Conservation (phyloP, 2,329 filamentous ascomycete species). For the Talaromyces marneffei region DNA sequence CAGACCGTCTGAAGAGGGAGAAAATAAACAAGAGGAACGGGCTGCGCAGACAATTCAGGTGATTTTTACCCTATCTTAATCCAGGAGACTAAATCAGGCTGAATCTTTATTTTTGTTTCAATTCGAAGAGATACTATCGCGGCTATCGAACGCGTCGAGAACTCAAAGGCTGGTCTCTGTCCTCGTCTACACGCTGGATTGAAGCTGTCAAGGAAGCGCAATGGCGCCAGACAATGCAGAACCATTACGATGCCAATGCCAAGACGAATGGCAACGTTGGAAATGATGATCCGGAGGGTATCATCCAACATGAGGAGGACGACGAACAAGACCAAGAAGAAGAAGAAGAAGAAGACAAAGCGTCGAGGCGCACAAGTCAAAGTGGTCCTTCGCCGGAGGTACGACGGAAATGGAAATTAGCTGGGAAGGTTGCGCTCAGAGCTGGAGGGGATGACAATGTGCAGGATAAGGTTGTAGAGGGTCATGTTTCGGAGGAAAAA, state of each 20-base stretch:
- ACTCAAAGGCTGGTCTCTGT: constrained; percentile 13
- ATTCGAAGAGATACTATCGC: constrained; percentile 17
- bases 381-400: constrained; percentile 40
- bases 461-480: constrained; percentile 43
- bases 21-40: neutral
- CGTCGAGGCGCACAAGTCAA: constrained; percentile 7
- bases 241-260: constrained; percentile 24
- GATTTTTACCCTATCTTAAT: neutral
- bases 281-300: neutral
- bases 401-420: constrained; percentile 69
- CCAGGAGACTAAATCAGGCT: too few species aligned
- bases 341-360: neutral
- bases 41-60: constrained; percentile 11
- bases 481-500: constrained; percentile 24
- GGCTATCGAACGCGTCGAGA: constrained; percentile 15
- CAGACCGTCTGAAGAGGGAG: neutral
- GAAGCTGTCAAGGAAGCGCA: constrained; percentile 50
- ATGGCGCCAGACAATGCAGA: constrained; percentile 49
- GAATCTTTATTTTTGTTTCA: too few species aligned
- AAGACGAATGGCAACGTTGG: neutral
- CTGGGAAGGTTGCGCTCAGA: constrained; percentile 61
- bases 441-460: constrained; percentile 62
- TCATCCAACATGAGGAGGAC: neutral
- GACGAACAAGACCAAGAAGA: neutral
- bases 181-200: constrained; percentile 14